Evolutionary conservation across 345 rosid genomes (phyloP).

Genomic region (Dimocarpus longan): DNA sequence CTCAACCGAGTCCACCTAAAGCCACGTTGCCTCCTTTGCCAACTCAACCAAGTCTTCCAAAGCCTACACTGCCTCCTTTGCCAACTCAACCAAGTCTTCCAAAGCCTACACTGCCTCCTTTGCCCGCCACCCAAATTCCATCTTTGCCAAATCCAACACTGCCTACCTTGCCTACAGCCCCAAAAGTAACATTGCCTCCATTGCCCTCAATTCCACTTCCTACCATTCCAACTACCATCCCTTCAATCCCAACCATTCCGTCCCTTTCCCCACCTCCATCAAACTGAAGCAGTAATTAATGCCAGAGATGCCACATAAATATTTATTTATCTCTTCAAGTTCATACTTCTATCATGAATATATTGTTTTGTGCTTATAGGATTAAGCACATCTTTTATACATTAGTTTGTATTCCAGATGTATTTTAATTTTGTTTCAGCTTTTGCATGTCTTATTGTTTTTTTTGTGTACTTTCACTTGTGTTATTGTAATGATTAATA

Average conservation of each 20-base stretch:
- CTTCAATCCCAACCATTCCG: constrained; percentile 9
- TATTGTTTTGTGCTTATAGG: too few species aligned
- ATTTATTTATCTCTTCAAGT: neutral
- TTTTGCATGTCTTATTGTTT: neutral
- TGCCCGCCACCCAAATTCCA: constrained; percentile 33
- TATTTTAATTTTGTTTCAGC: neutral
- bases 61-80: too few species aligned
- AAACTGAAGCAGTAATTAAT: constrained; percentile 5
- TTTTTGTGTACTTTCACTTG: neutral
- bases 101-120: constrained; percentile 23
- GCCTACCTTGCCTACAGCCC: constrained; percentile 18
- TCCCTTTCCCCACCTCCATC: constrained; percentile 27
- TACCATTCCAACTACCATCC: constrained; percentile 19
- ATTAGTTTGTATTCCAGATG: neutral
- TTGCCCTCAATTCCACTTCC: constrained; percentile 29
- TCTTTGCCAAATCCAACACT: constrained; percentile 32
- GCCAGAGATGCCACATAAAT: neutral
- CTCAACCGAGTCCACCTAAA: neutral
- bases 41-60: too few species aligned
- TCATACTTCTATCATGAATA: too few species aligned
- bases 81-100: constrained; percentile 6
- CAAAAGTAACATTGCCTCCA: constrained; percentile 22
- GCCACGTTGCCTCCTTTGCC: neutral
- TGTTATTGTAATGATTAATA: neutral
- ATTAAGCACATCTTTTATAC: neutral